Evolutionary conservation across 192 early-diverging fungal species (phyloP).

Genomic region (Radiomyces spectabilis): DNA sequence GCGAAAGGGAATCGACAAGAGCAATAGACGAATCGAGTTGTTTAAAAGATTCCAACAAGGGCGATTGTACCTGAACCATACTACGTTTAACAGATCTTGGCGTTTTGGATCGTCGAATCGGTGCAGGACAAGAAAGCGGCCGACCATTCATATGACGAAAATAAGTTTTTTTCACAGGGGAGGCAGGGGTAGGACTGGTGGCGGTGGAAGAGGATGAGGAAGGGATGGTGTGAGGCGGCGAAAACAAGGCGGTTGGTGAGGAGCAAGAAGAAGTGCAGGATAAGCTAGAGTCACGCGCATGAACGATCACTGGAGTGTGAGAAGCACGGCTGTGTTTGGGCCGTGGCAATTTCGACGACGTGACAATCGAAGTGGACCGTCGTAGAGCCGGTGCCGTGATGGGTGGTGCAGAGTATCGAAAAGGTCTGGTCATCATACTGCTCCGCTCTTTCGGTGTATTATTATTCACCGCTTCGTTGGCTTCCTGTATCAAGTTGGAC

Average conservation of each 20-base stretch:
- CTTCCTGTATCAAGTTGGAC: slow-evolving; percentile 23
- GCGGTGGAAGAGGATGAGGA: background rate
- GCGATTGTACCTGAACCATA: background rate
- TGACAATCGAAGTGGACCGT: background rate
- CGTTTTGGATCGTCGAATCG: background rate
- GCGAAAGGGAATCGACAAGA: slow-evolving; percentile 21
- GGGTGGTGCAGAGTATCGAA: background rate
- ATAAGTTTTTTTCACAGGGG: background rate
- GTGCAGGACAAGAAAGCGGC: background rate
- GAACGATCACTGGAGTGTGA: no score
- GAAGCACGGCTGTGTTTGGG: background rate
- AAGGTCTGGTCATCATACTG: background rate
- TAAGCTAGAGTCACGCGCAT: background rate
- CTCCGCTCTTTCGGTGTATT: background rate
- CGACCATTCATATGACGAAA: background rate
- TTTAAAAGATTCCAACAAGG: slow-evolving; percentile 12
- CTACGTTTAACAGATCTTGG: background rate
- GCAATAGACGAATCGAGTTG: slow-evolving; percentile 17
- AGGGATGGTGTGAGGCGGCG: background rate
- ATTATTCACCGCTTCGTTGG: slow-evolving; percentile 17
- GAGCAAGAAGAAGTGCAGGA: no score
- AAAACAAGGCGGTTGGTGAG: no score
- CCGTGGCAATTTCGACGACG: background rate
- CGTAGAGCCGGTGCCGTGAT: no score
- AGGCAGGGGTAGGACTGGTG: background rate